Conservation (phyloP, 2,329 filamentous ascomycete species). For the Sclerotinia nivalis region DNA sequence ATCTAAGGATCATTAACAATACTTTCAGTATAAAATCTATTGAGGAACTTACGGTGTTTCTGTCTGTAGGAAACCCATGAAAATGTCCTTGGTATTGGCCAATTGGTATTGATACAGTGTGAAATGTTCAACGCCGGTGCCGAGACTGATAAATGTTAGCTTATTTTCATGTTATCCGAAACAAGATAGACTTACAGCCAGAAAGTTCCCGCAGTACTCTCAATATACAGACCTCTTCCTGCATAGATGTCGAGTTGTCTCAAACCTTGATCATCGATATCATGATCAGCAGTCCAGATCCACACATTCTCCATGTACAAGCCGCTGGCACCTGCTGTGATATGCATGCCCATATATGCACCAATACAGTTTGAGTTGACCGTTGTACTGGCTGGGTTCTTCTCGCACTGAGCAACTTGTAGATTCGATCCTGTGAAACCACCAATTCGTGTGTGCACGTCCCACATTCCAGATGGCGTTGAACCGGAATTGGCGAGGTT, state of each 20-base stretch:
- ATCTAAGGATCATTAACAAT: constrained; percentile 41
- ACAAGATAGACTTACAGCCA: constrained; percentile 46
- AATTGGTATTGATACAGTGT: constrained; percentile 56
- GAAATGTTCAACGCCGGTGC: constrained; percentile 51
- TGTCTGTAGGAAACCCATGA: constrained; percentile 35
- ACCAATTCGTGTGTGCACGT: constrained; percentile 41
- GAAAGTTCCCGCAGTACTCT: constrained; percentile 48
- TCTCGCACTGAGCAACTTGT: constrained; percentile 45
- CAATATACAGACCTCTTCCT: constrained; percentile 51
- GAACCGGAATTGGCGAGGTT: constrained; percentile 54
- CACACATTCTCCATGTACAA: constrained; percentile 52
- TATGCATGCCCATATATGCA: constrained; percentile 42
- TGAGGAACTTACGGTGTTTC: constrained; percentile 28
- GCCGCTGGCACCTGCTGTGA: constrained; percentile 45
- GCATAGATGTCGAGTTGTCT: constrained; percentile 56
- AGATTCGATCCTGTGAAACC: constrained; percentile 45
- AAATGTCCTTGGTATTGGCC: constrained; percentile 40
- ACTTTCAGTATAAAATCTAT: too few species aligned
- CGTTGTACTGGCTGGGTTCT: constrained; percentile 49
- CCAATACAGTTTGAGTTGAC: constrained; percentile 42
- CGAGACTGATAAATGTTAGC: constrained; percentile 33
- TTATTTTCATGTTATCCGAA: neutral
- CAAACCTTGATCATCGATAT: constrained; percentile 44
- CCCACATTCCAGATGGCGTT: constrained; percentile 58
- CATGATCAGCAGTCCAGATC: constrained; percentile 51